A percentile compares a stretch with the other conserved stretches of the same genome.
Conservation (phyloP, 2,329 filamentous ascomycete genomes). For the Colletotrichum lini region DNA sequence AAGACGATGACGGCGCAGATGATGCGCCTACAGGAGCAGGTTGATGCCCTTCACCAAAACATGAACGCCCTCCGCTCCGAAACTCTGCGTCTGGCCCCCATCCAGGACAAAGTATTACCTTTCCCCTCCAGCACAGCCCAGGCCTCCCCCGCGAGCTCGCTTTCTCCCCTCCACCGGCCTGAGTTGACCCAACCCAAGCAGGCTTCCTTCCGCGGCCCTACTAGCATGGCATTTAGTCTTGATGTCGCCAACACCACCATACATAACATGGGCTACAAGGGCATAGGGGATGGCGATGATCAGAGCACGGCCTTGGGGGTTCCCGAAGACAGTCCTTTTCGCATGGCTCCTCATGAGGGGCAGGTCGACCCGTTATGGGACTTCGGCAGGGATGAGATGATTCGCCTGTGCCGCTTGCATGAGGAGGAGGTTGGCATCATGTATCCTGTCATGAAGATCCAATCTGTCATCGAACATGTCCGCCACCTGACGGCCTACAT, state of each 20-base stretch:
- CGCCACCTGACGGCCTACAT: conserved; percentile 80
- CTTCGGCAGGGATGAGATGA: conserved; percentile 82
- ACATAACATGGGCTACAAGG: conserved; percentile 89
- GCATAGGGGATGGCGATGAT: conserved; percentile 73
- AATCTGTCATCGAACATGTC: conserved; percentile 78
- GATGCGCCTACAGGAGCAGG: conserved; percentile 83
- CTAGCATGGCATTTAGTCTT: conserved; percentile 87
- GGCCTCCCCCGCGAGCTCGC: conserved; percentile 61
- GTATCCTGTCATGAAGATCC: conserved; percentile 88
- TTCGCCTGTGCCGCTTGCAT: conserved; percentile 83
- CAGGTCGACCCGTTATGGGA: conserved; percentile 82
- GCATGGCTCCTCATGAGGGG: conserved; percentile 33
- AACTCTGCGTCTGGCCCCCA: conserved; percentile 59
- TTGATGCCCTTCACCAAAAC: conserved; percentile 81
- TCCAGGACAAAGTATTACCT: conserved; percentile 58
- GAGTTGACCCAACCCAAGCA: conserved; percentile 67
- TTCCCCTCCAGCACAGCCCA: conserved; percentile 55
- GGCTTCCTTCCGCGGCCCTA: conserved; percentile 85
- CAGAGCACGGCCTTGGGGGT: conserved; percentile 57
- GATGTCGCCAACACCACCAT: conserved; percentile 90
- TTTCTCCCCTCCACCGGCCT: conserved; percentile 59
- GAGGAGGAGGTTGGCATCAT: conserved; percentile 93
- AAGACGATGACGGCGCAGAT: conserved; percentile 84
- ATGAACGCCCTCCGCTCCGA: conserved; percentile 77
- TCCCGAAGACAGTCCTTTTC: conserved; percentile 29